Evolutionary conservation across 2,329 filamentous ascomycete species (phyloP), one percentile per base, ranked within the genome.

Genomic region (Exophiala calicioides): DNA sequence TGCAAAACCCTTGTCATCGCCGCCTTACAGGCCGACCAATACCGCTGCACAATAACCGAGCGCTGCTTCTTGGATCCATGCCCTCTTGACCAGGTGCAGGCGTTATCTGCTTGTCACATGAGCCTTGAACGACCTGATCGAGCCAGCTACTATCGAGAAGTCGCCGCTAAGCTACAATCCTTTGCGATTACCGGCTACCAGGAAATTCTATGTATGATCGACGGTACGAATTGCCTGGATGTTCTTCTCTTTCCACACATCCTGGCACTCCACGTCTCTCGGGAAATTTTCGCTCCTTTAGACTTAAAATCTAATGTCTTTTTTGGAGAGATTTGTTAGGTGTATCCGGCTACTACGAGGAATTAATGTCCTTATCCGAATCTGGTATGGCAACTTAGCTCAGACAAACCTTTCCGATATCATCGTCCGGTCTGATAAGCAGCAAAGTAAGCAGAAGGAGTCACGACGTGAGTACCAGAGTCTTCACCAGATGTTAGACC

Each of bases 241-340:
- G 41, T 50, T n/a, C 31, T 58, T 30, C 19, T 56, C 13, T 53
- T 54, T 20, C 52, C 55, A 9, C 40, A 47, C 32, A 33, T 56
- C 16, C 31, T 58, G 9, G 53, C 29, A 2, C 15, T 54, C 9
- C 55, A 58, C 21, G 24, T 39, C 30, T 66, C 79, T 3, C 73
- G 68, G 53, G 74, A 79, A 44, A 70, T 69, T 1, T 63, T 78
- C 3, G 52, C 62, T 44, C 62, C 68, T 40, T 65, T 71, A 29
- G 62, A 64, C 6, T 36, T 52, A 10, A 57, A 66, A 34, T 72
- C 76, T 29, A 62, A 67, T 19, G 49, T 54, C 10, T n/a, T 64
- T 65, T 23, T 48, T 65, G n/a, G 47, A 62, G 15, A 44, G 47
- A 10, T 59, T 64, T 6, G 21, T 51, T 2, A 50, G 58, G 18